These are phyloP conservation scores for Symbiodinium natans DNA, from an alignment of 73 alveolate species.

Conservation along the genomic window DNA sequence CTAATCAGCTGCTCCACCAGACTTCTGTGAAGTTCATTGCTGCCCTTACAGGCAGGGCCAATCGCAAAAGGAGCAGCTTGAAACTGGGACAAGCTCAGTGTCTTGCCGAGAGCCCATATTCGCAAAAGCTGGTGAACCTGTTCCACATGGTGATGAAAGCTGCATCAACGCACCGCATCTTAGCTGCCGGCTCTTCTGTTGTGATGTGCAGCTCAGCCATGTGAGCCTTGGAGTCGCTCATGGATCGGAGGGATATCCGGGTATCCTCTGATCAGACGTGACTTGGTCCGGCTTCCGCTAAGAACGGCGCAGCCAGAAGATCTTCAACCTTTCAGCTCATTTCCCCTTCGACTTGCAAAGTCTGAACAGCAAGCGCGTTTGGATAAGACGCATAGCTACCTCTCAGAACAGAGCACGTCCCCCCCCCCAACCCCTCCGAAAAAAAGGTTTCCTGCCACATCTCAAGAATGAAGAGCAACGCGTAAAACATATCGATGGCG, in stretches of 20 bases:
- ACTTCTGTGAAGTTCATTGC: slow-evolving; percentile 81
- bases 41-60: slow-evolving; percentile 5
- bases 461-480: neutral
- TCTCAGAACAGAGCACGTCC: no score
- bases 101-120: slow-evolving; percentile 50
- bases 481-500: neutral
- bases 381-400: neutral
- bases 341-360: neutral
- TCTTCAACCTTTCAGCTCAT: neutral
- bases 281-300: neutral
- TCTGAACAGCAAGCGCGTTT: neutral
- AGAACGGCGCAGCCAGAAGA: neutral
- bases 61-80: no score
- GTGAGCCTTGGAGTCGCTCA: slow-evolving; percentile 26
- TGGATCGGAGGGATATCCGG: no score
- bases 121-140: slow-evolving; percentile 73
- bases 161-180: neutral
- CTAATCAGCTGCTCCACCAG: slow-evolving; percentile 79
- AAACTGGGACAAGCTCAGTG: no score
- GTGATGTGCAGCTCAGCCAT: slow-evolving; percentile 52
- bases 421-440: no score
- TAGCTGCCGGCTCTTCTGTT: slow-evolving; percentile 42
- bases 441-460: neutral
- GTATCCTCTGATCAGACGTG: no score
- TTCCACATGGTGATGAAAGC: neutral